These are phyloP conservation scores for Periconia digitata DNA, from an alignment of 2,329 filamentous ascomycete genomes.

Conservation along the genomic window DNA sequence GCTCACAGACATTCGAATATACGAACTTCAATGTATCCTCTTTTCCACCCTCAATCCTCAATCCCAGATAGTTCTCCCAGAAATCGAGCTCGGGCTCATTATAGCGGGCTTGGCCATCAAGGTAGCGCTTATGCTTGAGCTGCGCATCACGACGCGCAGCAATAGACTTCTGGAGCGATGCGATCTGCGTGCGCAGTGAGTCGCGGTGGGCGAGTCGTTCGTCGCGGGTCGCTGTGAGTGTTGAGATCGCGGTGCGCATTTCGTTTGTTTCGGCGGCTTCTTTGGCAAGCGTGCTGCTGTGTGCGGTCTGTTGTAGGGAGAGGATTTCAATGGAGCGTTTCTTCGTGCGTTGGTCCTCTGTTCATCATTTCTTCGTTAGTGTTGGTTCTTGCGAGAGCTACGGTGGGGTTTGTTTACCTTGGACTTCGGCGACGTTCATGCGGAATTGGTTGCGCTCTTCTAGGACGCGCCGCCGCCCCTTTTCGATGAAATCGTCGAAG, in stretches of 20 bases:
- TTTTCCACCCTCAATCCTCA: slow-evolving; percentile 85
- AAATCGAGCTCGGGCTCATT: slow-evolving; percentile 94
- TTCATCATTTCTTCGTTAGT: slow-evolving; percentile 6
- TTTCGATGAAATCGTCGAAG: slow-evolving; percentile 94
- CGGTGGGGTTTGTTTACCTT: slow-evolving; percentile 61
- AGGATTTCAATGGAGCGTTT: slow-evolving; percentile 85
- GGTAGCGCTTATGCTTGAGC: slow-evolving; percentile 68
- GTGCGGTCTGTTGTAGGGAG: slow-evolving; percentile 68
- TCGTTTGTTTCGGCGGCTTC: slow-evolving; percentile 72
- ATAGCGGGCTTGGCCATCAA: slow-evolving; percentile 81
- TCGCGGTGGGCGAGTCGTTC: slow-evolving; percentile 58
- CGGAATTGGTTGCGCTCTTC: slow-evolving; percentile 95
- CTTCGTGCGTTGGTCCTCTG: slow-evolving; percentile 91
- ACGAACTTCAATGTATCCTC: slow-evolving; percentile 88
- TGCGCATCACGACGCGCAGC: slow-evolving; percentile 71
- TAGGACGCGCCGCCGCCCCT: slow-evolving; percentile 82
- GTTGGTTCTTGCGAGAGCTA: neutral
- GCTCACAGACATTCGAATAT: slow-evolving; percentile 83
- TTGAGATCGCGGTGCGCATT: slow-evolving; percentile 62
- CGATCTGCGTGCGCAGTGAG: slow-evolving; percentile 58
- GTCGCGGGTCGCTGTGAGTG: slow-evolving; percentile 58
- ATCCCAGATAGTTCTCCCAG: slow-evolving; percentile 87
- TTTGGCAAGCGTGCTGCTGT: slow-evolving; percentile 74
- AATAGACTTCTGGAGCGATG: slow-evolving; percentile 69
- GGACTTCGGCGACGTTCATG: slow-evolving; percentile 83